Evolutionary conservation across 2,329 filamentous ascomycete species (phyloP), one percentile per base, ranked within the genome.

Genomic region (Fusarium sp.): DNA sequence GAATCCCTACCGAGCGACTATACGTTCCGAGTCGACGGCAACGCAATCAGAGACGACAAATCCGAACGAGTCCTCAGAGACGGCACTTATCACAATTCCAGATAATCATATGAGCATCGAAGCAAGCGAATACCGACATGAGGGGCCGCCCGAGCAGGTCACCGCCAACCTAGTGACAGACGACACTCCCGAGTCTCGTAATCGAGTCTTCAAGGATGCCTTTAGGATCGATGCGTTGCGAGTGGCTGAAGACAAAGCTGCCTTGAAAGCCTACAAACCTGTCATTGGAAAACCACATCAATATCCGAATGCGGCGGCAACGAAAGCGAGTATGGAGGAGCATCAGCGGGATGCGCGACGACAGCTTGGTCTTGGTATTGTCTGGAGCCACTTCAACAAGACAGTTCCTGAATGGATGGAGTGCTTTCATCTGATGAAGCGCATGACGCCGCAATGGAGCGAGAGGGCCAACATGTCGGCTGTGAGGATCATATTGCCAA

Each of bases 361-460:
- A 8, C 83, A 85, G 64, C 63, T 76, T 4, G 78, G 78, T 6
- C 74, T 81, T 42, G 77, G 81, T 40, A 72, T 73, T 18, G 75
- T 81, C 22, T 78, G 78, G 59, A 66, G 72, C 20, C 70, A 73
- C 14, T 76, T 78, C 54, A 58, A 68, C 2, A 72, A 68, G 36
- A 72, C 67, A 17, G 69, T 77, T 36, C 75, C 79, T 2, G 75
- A 81, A 60, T 86, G 83, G 83, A 78, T 76, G 15, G 66, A 74
- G 7, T 79, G 81, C 13, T 77, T 86, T 40, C 63, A 73, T 10
- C 64, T 79, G 6, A 77, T 87, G 61, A 77, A 77, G 63, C 71
- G 72, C 15, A 78, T 73, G 67, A 85, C 82, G 15, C 74, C 76
- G 11, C 74, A 74, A 54, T 73, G 71, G 61, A 75, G 71, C 33